phyloP scores from a whole-genome alignment of 495 filamentous ascomycete species.

The Lasiosphaeria miniovina region DNA sequence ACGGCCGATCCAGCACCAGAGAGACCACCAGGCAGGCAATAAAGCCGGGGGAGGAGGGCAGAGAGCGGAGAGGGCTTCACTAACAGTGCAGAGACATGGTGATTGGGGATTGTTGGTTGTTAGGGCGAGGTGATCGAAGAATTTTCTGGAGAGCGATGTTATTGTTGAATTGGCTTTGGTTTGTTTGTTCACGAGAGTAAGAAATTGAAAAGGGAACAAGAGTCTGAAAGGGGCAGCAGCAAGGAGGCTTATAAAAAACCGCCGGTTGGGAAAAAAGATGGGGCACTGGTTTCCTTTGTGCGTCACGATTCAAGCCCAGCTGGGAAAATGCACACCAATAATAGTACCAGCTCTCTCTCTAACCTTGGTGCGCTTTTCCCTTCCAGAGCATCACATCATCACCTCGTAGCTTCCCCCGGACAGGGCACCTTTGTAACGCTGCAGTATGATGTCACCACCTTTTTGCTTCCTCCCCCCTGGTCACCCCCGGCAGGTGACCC shows the following conservation, averaged over 20 bases:
- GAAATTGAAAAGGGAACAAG: not conserved
- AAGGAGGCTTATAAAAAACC: constrained; percentile 18
- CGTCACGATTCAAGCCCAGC: constrained; percentile 26
- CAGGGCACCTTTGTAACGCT: constrained; percentile 20
- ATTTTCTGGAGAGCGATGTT: not conserved
- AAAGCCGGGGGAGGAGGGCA: not conserved
- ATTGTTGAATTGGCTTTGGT: not conserved
- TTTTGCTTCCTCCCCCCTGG: constrained; percentile 13
- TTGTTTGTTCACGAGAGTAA: constrained; percentile 8
- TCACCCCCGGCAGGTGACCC: not conserved
- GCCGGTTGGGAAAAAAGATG: constrained; percentile 3
- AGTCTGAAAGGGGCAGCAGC: constrained; percentile 7
- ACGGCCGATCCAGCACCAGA: too few species aligned
- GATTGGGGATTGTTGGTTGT: constrained; percentile 12
- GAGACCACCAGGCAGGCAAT: not conserved
- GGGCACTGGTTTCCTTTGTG: constrained; percentile 22
- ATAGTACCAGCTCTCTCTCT: not conserved
- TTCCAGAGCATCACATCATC: constrained; percentile 28
- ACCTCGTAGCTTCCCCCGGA: constrained; percentile 27
- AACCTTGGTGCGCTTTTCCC: not conserved
- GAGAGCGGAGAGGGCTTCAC: constrained; percentile 19
- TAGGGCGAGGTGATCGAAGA: constrained; percentile 6
- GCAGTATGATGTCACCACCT: constrained; percentile 37
- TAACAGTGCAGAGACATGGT: constrained; percentile 60
- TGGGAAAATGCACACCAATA: not conserved